Base-by-base conservation (phyloP, 805 yeast species). In the Kodamaea fukazawae region DNA sequence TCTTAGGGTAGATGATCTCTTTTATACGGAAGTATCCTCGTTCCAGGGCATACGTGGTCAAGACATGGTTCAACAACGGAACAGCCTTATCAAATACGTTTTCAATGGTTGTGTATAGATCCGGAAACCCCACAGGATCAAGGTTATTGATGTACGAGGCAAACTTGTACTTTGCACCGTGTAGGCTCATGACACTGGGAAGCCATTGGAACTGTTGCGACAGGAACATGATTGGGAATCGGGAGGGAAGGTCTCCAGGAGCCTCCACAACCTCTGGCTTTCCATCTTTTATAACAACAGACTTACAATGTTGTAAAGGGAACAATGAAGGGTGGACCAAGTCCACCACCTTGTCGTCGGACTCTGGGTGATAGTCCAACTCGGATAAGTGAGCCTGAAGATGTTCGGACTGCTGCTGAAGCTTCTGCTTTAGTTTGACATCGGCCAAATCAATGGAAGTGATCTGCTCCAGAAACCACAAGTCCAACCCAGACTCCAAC, bases 101-200 rank as follows among this genome's bases (percentile, higher is more conserved):
- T 13, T 47, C 67, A 31, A 69, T 60, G 2, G 51, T 32, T 1
- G 22, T 11, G 46, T 69, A 69, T 17, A 69, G 44, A 1, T 40
- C 43, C n/a, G 42, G 31, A 41, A 44, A 48, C 31, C 49, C 45
- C 0, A 42, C 35, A n/a, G 73, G 72, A 37, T 69, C 67, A 40
- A 69, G 51, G 42, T 68, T 69, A 48, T 69, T 69, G 44, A 69
- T 69, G 45, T 67, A 69, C 2, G 73, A 65, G 2, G 32, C 35
- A 31, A 65, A 46, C 11, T 40, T 39, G 38, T 49, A 62, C 7
- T 36, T 43, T 1, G 9, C 37, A 4, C 14, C 12, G 14, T 18
- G n/a, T 5, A 20, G 10, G 29, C 16, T 23, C 44, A 50, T 33
- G 12, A 29, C 15, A 3, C 48, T 40, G 2, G 50, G 51, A 14